A percentile compares a stretch with the other conserved stretches of the same genome.
Evolutionary conservation across 169 alveolate species (phyloP).

Genomic region (Eimeria sp.): DNA sequence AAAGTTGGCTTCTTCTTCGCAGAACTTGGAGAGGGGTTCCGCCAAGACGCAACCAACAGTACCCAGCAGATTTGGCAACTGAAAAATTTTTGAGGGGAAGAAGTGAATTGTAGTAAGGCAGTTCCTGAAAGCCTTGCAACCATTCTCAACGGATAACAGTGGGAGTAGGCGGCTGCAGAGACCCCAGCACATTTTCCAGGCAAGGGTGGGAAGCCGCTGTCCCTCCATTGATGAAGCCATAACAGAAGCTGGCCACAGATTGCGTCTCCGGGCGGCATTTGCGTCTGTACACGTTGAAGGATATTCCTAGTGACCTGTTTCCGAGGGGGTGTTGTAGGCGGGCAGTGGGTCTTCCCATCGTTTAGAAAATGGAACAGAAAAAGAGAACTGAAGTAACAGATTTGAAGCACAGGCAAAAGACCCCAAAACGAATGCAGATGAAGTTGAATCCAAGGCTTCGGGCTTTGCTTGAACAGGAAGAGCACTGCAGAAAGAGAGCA

Average conservation of each 20-base stretch:
- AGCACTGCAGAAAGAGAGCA: neutral
- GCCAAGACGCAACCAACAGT: neutral
- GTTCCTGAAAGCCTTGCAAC: neutral
- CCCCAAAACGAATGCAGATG: neutral
- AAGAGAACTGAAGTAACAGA: neutral
- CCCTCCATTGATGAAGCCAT: neutral
- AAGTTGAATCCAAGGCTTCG: constrained; percentile 16
- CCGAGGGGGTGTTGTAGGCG: too few relatives aligned
- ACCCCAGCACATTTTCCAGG: neutral
- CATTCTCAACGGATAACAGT: neutral
- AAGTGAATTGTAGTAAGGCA: neutral
- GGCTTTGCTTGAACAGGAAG: constrained; percentile 21
- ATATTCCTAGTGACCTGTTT: too few relatives aligned
- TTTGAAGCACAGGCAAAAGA: neutral
- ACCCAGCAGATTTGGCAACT: neutral
- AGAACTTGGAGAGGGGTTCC: neutral
- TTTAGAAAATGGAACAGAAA: neutral
- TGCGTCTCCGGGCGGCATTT: too few relatives aligned
- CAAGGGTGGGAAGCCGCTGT: neutral
- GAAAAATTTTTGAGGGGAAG: neutral
- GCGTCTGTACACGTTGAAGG: too few relatives aligned
- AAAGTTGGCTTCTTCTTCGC: neutral
- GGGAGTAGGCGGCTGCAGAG: neutral
- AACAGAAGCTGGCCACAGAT: too few relatives aligned
- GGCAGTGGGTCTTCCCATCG: neutral